Evolutionary conservation across 257 asterid species (phyloP).

Genomic region (Capsicum chinense): DNA sequence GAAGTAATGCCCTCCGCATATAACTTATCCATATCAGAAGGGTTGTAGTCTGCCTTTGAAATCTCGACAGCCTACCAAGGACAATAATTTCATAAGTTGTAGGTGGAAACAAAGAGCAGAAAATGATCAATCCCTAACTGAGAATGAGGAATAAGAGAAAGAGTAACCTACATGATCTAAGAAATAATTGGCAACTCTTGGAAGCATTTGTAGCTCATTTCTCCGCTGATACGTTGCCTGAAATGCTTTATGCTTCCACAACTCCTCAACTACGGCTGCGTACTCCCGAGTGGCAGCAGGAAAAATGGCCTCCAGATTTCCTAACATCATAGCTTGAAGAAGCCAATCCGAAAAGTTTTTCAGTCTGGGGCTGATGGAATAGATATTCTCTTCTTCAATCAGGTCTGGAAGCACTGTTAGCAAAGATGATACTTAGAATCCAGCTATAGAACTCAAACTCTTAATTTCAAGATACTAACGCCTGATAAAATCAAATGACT

Average conservation of each 20-base stretch:
- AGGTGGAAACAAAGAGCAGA: conserved; percentile 12
- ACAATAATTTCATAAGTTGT: conserved; percentile 30
- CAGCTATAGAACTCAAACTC: neutral
- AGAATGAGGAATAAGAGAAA: neutral
- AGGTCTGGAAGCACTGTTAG: conserved; percentile 50
- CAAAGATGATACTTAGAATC: conserved; percentile 37
- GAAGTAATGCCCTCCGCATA: conserved; percentile 78
- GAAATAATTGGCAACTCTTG: conserved; percentile 81
- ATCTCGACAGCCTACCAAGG: conserved; percentile 74
- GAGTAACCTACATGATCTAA: conserved; percentile 63
- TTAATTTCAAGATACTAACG: conserved; percentile 3
- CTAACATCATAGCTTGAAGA: conserved; percentile 64
- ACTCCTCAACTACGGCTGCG: conserved; percentile 71
- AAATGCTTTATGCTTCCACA: conserved; percentile 73
- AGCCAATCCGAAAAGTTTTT: conserved; percentile 77
- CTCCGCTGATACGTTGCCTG: conserved; percentile 78
- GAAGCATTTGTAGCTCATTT: conserved; percentile 66
- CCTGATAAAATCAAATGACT: neutral
- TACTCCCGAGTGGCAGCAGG: conserved; percentile 92
- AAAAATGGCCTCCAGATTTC: conserved; percentile 77
- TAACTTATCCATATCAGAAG: conserved; percentile 84
- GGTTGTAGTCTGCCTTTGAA: conserved; percentile 73
- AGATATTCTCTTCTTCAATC: conserved; percentile 50
- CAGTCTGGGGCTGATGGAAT: conserved; percentile 60
- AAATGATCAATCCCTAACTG: neutral